Evolutionary conservation across 305 asterid species (phyloP).

Genomic region (Solanum hybrid): DNA sequence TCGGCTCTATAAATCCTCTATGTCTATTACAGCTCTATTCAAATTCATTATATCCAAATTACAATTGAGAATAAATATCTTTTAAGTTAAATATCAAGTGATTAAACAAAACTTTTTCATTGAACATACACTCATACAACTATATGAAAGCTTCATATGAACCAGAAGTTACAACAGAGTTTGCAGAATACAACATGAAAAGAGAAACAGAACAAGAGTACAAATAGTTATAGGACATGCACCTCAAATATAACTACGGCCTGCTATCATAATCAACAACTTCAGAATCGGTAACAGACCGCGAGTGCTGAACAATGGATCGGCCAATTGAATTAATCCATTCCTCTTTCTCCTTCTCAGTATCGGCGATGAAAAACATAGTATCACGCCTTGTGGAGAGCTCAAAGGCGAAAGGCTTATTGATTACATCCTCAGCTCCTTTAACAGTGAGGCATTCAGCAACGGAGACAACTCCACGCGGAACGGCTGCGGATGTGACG

Average conservation of each 20-base stretch:
- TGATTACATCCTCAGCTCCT: slow-evolving; percentile 81
- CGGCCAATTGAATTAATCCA: slow-evolving; percentile 89
- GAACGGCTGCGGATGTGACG: slow-evolving; percentile 44
- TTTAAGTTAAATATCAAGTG: neutral
- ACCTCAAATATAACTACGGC: slow-evolving; percentile 6
- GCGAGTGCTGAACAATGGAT: slow-evolving; percentile 82
- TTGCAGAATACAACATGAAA: neutral
- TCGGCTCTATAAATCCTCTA: neutral
- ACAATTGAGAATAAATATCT: neutral
- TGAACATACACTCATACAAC: neutral
- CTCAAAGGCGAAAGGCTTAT: slow-evolving; percentile 48
- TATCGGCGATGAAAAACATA: slow-evolving; percentile 43
- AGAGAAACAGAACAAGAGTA: neutral
- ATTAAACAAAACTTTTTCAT: neutral
- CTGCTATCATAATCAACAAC: slow-evolving; percentile 79
- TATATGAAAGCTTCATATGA: neutral
- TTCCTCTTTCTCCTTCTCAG: slow-evolving; percentile 54
- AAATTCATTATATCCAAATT: neutral
- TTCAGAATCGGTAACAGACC: slow-evolving; percentile 74
- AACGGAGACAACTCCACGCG: slow-evolving; percentile 81
- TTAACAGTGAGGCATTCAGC: slow-evolving; percentile 71
- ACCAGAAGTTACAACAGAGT: neutral
- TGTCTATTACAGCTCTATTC: neutral
- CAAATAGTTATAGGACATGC: neutral
- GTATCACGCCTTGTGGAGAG: slow-evolving; percentile 38